Evolutionary conservation across 768 basidiomycete genomes (phyloP).

Genomic region (Kwoniella europaea): DNA sequence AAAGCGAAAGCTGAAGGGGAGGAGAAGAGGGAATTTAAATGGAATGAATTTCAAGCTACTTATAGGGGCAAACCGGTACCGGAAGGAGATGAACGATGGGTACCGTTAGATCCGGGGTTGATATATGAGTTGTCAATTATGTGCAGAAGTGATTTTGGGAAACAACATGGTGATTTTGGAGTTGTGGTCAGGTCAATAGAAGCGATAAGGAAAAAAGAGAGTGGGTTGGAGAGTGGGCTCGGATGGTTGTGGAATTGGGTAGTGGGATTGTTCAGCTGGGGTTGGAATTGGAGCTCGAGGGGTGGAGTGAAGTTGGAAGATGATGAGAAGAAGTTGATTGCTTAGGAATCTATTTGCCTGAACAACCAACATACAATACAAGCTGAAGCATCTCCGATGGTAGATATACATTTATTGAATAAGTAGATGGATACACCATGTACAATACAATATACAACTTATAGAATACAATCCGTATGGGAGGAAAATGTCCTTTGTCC

Average conservation of each 20-base stretch:
- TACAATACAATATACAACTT: not conserved
- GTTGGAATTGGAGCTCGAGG: not conserved
- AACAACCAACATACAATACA: too few species aligned
- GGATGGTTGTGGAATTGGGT: slow-evolving; percentile 13
- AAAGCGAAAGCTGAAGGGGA: not conserved
- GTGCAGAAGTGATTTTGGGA: slow-evolving; percentile 58
- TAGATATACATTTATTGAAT: not conserved
- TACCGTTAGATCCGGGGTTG: slow-evolving; percentile 43
- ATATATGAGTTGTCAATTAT: slow-evolving; percentile 57
- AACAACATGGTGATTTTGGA: slow-evolving; percentile 57
- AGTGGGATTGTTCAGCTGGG: slow-evolving; percentile 8
- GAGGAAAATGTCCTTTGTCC: not conserved
- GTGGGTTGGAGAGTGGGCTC: slow-evolving; percentile 17
- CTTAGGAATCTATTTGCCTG: not conserved
- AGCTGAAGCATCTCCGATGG: not conserved
- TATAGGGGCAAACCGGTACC: slow-evolving; percentile 55
- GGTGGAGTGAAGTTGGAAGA: slow-evolving; percentile 4
- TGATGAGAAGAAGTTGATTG: slow-evolving; percentile 16
- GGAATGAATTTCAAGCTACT: slow-evolving; percentile 50
- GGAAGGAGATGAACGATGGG: slow-evolving; percentile 40
- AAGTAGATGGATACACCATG: not conserved
- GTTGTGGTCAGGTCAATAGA: slow-evolving; percentile 45
- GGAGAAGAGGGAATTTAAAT: slow-evolving; percentile 31
- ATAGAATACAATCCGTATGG: not conserved
- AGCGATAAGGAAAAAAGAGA: slow-evolving; percentile 28